A percentile compares a stretch with the other conserved stretches of the same genome.
These are phyloP conservation scores for Alternaria atra DNA, from an alignment of 2,329 filamentous ascomycete genomes.

Conservation along the genomic window DNA sequence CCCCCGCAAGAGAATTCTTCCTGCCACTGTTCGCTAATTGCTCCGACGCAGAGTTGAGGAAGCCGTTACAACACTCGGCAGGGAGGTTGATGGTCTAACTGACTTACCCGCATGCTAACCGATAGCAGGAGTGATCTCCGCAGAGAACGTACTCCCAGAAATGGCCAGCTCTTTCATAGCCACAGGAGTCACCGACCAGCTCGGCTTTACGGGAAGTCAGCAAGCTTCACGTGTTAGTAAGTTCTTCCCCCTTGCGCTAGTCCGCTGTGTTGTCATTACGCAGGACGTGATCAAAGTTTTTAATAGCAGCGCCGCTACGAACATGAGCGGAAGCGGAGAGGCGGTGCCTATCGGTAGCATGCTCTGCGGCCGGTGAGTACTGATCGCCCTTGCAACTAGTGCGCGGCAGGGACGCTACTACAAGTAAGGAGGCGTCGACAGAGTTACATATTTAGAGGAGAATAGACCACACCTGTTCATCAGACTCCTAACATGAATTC, in stretches of 20 bases:
- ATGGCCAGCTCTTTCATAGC: neutral
- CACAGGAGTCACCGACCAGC: neutral
- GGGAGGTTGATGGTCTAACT: neutral
- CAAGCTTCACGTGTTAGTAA: neutral
- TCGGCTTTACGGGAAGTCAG: neutral
- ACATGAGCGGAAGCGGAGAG: neutral
- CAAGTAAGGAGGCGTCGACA: neutral
- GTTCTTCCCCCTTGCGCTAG: constrained; percentile 1
- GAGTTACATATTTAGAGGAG: too few species aligned
- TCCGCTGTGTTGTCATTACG: neutral
- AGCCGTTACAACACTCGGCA: neutral
- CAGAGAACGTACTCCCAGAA: neutral
- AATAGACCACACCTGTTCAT: too few species aligned
- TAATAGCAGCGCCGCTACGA: neutral
- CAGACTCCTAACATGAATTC: too few species aligned
- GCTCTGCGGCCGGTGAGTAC: neutral
- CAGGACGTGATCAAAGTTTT: neutral
- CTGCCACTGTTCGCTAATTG: neutral
- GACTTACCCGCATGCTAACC: neutral
- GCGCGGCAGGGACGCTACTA: neutral
- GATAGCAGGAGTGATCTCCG: neutral
- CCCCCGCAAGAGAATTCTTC: neutral
- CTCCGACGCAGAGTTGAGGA: neutral
- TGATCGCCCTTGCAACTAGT: neutral
- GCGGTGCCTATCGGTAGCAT: neutral